These are phyloP conservation scores for Paramecium primaurelia DNA, from an alignment of 73 alveolate genomes.

Conservation along the genomic window DNA sequence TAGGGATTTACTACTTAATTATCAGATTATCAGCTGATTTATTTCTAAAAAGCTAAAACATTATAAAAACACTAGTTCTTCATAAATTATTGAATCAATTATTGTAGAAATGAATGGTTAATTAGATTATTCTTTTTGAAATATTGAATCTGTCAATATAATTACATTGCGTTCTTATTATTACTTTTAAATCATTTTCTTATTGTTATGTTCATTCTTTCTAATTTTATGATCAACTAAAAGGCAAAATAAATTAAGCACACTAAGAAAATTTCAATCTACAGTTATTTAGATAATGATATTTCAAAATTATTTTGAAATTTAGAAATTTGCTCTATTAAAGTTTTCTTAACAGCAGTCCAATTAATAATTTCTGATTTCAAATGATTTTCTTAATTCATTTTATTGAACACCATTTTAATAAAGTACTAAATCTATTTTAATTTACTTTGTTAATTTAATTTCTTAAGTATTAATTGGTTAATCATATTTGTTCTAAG, in stretches of 20 bases:
- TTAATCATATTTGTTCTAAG: neutral
- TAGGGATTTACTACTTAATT: neutral
- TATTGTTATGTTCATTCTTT: neutral
- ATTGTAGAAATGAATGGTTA: neutral
- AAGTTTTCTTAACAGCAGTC: neutral
- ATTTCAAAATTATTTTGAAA: neutral
- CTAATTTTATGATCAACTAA: neutral
- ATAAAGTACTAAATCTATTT: neutral
- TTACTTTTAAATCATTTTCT: neutral
- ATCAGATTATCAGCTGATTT: neutral
- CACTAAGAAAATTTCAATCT: neutral
- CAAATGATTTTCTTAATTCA: neutral
- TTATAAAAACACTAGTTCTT: neutral
- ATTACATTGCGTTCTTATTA: neutral
- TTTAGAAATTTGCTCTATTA: neutral
- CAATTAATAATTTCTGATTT: neutral
- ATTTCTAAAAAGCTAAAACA: neutral
- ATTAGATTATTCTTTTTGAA: neutral
- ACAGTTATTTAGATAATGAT: neutral
- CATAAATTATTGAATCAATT: neutral
- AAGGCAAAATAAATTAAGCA: neutral
- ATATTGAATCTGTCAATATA: neutral
- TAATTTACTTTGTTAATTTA: neutral
- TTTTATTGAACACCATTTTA: neutral
- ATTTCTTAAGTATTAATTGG: neutral